phyloP scores from a whole-genome alignment of 176 grass and related monocot species.

The Carex pumila region DNA sequence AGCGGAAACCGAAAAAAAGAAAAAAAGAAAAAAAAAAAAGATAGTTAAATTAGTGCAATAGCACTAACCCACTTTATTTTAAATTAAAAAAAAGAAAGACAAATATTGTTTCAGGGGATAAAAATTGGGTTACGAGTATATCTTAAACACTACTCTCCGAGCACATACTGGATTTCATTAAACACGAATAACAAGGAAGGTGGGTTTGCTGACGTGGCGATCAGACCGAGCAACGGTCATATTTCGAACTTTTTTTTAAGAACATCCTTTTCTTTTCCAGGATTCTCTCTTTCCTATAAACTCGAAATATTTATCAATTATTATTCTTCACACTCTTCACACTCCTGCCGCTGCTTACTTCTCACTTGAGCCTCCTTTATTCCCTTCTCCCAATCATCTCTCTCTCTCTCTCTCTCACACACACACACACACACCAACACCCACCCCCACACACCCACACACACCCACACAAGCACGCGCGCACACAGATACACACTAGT shows the following conservation, averaged over 20 bases:
- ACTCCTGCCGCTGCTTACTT: slow-evolving; percentile 14
- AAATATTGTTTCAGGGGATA: no score
- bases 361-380: slow-evolving; percentile 27
- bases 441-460: not conserved
- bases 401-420: no score
- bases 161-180: no score
- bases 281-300: slow-evolving; percentile 23
- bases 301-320: not conserved
- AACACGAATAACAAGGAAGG: no score
- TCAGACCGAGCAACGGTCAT: not conserved
- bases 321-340: slow-evolving; percentile 19
- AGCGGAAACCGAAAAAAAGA: no score
- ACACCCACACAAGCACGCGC: not conserved
- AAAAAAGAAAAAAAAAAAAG: no score
- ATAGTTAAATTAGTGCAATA: no score
- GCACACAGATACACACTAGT: not conserved
- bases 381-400: not conserved
- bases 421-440: not conserved
- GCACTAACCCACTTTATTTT: no score
- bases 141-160: no score
- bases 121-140: no score
- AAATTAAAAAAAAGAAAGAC: no score
- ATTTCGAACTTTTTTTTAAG: not conserved
- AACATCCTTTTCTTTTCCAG: not conserved
- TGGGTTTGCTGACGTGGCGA: not conserved